Evolutionary conservation across 2,329 filamentous ascomycete species (phyloP).

Genomic region (Tolypocladium amazonense): DNA sequence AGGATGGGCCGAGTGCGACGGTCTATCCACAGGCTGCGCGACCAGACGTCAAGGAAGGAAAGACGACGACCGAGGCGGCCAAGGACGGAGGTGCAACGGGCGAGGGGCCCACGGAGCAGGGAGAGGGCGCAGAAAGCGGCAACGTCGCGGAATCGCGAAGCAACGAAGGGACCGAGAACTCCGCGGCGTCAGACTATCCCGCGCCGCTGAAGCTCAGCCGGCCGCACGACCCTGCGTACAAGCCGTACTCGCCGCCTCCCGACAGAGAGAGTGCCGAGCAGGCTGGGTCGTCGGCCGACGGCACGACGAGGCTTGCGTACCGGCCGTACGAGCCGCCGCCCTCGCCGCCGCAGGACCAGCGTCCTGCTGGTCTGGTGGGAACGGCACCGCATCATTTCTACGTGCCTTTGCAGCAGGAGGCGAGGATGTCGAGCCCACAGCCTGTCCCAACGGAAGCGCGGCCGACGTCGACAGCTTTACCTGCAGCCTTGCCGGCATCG

Average conservation of each 20-base stretch:
- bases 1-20: constrained; percentile 4
- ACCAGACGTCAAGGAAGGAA: background rate
- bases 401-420: background rate
- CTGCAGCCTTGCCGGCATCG: background rate
- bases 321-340: constrained; percentile 17
- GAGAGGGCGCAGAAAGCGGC: background rate
- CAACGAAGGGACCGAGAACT: background rate
- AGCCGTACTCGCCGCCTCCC: constrained; percentile 16
- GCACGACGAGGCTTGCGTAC: constrained; percentile 12
- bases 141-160: background rate
- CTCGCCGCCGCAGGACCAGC: constrained; percentile 6
- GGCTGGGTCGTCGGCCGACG: background rate
- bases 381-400: constrained; percentile 13
- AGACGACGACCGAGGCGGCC: background rate
- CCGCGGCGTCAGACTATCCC: constrained; percentile 8
- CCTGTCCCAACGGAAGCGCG: background rate
- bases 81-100: background rate
- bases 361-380: background rate
- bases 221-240: constrained; percentile 12
- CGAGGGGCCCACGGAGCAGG: background rate
- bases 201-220: constrained; percentile 16
- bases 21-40: background rate
- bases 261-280: background rate
- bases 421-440: background rate
- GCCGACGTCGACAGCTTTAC: too few species aligned